Base-by-base conservation (phyloP, 352 stramenopile genomes). In the Saprolegnia diclina region DNA sequence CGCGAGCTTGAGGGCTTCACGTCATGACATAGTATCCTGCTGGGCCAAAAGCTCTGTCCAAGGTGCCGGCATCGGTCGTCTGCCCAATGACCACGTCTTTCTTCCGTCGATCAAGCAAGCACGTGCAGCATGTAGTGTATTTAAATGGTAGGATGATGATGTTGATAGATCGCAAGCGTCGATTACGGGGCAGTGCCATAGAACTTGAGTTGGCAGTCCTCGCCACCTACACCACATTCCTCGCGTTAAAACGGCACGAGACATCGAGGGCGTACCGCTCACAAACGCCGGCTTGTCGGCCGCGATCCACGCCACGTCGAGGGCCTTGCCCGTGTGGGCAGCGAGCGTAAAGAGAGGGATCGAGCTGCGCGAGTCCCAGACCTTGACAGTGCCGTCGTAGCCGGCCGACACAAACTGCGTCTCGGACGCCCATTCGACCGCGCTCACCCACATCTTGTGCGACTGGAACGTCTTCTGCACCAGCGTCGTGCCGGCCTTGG, bases 191-290 rank as follows among this genome's bases (percentile, higher is more conserved):
- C 35, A 19, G 57, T 66, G 37, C 13, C 57, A 26, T 66, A 94
- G 67, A 92, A 83, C 76, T 92, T 92, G 26, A 94, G 76, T 75
- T 92, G 85, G 76, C 89, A 91, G 77, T 94, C 86, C 26, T 90
- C 83, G 18, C 86, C 86, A 37, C 86, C 62, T 68, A 38, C 37
- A 65, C 55, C 13, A 40, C 16, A 9, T 16, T 59, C 9, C 35
- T 14, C 22, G 52, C 13, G 29, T 14, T 38, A 14, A 16, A 38
- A 14, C 7, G 29, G 7, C 52, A 7, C 26, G 24, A 57, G 46
- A n/a, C n/a, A n/a, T 9, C 35, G 19, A 11, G 18, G n/a, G 14
- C 61, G 5, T 68, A 68, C 62, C 86, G n/a, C 81, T 91, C 40
- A 82, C 86, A 38, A 94, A 89, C 21, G 81, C 71, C 21, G 57